These are phyloP conservation scores for Solanum bulbocastanum DNA, from an alignment of 257 asterid species.

Conservation along the genomic window DNA sequence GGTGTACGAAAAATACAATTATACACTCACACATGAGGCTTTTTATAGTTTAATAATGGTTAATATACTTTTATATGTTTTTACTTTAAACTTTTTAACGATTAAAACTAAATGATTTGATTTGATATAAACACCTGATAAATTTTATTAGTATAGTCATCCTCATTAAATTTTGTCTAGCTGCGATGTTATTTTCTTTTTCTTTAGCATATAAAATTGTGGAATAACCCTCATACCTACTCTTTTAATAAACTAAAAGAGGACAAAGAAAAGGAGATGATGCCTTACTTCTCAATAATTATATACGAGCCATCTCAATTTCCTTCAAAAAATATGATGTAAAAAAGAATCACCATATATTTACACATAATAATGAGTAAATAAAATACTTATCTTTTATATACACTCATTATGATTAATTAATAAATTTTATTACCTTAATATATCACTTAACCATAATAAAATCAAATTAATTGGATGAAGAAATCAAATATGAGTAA, in stretches of 20 bases:
- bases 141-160: background rate
- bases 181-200: background rate
- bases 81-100: background rate
- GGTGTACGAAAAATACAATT: background rate
- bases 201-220: background rate
- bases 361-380: background rate
- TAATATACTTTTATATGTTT: background rate
- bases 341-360: background rate
- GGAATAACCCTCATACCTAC: background rate
- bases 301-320: background rate
- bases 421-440: background rate
- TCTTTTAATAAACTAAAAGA: background rate
- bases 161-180: background rate
- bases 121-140: accelerated
- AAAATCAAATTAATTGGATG: background rate
- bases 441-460: background rate
- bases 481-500: background rate
- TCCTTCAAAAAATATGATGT: background rate
- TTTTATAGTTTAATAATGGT: background rate
- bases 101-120: background rate
- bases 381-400: background rate
- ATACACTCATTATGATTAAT: background rate
- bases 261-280: background rate
- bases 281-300: background rate
- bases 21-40: background rate